Base-by-base conservation (phyloP, 202 grass and related monocot species). In the Carex arenaria region DNA sequence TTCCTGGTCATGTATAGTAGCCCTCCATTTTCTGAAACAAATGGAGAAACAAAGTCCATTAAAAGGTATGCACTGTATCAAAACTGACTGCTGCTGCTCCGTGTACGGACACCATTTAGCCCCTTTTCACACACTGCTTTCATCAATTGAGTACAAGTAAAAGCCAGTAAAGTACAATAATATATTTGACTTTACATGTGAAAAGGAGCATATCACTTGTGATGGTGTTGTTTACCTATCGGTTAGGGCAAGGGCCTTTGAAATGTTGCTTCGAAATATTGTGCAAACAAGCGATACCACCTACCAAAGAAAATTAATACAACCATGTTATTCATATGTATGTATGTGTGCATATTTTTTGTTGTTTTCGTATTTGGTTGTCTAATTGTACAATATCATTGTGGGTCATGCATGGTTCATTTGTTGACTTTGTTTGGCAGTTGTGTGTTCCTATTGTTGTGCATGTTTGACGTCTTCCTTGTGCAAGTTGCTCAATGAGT, bases 261-360 rank as follows among this genome's bases (percentile, higher is more conserved):
- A 99, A 72, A 99, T 92, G 73, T 96, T 95, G 91, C 89, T 90
- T 64, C 87, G 93, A 60, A 99, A 99, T 83, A 93, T 91, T 77
- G 93, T 94, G 69, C 88, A 91, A 85, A 96, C 91, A 88, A 99
- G 89, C 1, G 96, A 99, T 52, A 99, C 93, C 74, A 96, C 96
- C 96, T 96, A 88, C 47, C 3, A 87, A 87, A 80, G 34, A 19
- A 83, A 73, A 66, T 18, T 17, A 60, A 64, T 12, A 80, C 71
- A 66, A 69, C 55, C 52, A 74, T 61, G 43, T 79, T 84, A 63
- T 47, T 81, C 10, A 64, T 64, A 81, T 81, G n/a, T 22, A 47
- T 65, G 36, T 26, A 47, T 64, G n/a, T 45, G 2, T 65, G 60
- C 7, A 26, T 40, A 9, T 65, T 26, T 77, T 77, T 77, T 26